Evolutionary conservation across 345 rosid genomes (phyloP).

Genomic region (Acer saccharum): DNA sequence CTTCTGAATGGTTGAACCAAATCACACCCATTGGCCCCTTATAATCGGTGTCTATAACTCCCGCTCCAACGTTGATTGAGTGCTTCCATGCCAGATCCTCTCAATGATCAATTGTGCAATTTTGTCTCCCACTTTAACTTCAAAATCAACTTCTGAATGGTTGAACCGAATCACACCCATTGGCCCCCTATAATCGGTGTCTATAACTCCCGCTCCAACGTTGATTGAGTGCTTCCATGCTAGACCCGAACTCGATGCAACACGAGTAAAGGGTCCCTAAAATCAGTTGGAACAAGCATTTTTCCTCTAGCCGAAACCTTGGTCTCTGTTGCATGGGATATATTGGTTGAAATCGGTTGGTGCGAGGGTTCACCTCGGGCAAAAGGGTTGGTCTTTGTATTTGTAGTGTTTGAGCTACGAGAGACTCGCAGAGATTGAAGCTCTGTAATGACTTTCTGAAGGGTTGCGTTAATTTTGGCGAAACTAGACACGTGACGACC

Average conservation of each 20-base stretch:
- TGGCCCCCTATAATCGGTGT: conserved; percentile 78
- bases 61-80: conserved; percentile 75
- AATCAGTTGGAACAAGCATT: conserved; percentile 60
- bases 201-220: conserved; percentile 80
- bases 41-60: conserved; percentile 81
- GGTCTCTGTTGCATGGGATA: conserved; percentile 43
- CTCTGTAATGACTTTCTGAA: too few relatives aligned
- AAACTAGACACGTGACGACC: too few relatives aligned
- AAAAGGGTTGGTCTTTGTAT: too few relatives aligned
- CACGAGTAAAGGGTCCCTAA: conserved; percentile 22
- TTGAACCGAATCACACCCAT: conserved; percentile 74
- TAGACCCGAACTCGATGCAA: conserved; percentile 73
- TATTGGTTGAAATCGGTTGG: too few relatives aligned
- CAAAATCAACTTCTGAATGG: conserved; percentile 62
- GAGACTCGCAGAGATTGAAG: too few relatives aligned
- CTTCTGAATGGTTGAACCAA: conserved; percentile 65
- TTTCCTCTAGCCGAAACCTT: conserved; percentile 87
- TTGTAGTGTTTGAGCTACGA: too few relatives aligned
- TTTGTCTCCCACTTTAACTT: conserved; percentile 41
- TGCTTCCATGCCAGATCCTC: conserved; percentile 76
- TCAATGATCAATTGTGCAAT: too few relatives aligned
- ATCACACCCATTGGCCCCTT: conserved; percentile 75
- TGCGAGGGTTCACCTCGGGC: too few relatives aligned
- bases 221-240: conserved; percentile 78
- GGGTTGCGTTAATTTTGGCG: too few relatives aligned